A percentile compares a stretch with the other conserved stretches of the same genome.
Conservation (phyloP, 2,329 filamentous ascomycete species). For the Fusarium incarnatum region DNA sequence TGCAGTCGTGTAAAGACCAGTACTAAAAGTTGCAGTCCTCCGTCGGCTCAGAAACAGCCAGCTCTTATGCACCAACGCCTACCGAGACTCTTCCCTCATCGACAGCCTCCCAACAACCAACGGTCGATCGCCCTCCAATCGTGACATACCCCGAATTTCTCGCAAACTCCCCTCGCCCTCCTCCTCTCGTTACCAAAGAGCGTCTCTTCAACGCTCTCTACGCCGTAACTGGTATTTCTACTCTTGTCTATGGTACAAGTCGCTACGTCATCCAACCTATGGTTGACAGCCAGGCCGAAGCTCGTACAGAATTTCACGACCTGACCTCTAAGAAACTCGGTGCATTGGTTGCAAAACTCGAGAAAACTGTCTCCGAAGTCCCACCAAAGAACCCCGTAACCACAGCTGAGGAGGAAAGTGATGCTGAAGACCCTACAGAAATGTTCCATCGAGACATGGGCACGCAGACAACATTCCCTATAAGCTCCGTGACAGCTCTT, state of each 20-base stretch:
- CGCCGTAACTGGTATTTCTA: conserved; percentile 67
- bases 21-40: not conserved
- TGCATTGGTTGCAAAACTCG: conserved; percentile 62
- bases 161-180: conserved; percentile 64
- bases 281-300: conserved; percentile 63
- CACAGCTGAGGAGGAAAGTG: conserved; percentile 54
- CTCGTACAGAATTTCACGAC: conserved; percentile 64
- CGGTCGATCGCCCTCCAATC: conserved; percentile 66
- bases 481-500: conserved; percentile 30
- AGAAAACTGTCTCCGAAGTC: conserved; percentile 70
- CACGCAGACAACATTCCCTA: conserved; percentile 74
- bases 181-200: conserved; percentile 71
- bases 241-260: conserved; percentile 76
- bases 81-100: conserved; percentile 44
- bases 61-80: conserved; percentile 26
- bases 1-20: too few relatives aligned
- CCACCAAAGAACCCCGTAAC: conserved; percentile 54
- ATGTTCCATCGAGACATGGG: conserved; percentile 85
- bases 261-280: conserved; percentile 75
- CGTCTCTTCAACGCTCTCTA: conserved; percentile 70
- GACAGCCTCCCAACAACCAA: conserved; percentile 34
- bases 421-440: conserved; percentile 75
- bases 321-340: conserved; percentile 60
- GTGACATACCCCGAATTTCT: conserved; percentile 79
- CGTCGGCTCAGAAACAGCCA: conserved; percentile 13